Conservation (phyloP, 1,284 basidiomycete species). For the Ganoderma boninense region DNA sequence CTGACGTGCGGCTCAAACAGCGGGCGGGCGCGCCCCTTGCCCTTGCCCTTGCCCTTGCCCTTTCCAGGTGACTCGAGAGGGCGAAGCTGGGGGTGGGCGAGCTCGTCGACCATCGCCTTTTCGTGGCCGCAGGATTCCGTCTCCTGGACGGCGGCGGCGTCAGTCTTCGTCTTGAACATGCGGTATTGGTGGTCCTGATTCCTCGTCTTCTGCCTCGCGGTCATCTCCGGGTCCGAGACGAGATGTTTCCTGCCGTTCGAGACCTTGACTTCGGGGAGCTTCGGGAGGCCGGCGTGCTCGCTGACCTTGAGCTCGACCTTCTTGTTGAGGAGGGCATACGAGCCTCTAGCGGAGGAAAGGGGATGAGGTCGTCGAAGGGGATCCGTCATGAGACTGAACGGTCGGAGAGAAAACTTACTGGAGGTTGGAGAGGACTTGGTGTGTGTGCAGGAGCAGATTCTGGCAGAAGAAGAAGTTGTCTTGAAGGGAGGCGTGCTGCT, state of each 20-base stretch:
- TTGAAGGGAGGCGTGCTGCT: neutral
- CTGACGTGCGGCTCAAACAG: slow-evolving; percentile 16
- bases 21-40: neutral
- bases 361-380: neutral
- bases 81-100: neutral
- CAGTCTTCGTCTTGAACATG: slow-evolving; percentile 6
- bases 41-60: slow-evolving; percentile 9
- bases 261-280: slow-evolving; percentile 10
- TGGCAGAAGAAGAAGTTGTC: neutral
- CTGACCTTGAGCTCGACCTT: slow-evolving; percentile 5
- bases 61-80: neutral
- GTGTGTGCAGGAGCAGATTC: neutral
- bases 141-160: neutral
- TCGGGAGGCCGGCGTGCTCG: neutral
- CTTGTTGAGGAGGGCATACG: neutral
- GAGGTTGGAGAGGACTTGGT: neutral
- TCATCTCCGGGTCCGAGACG: neutral
- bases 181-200: neutral
- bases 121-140: neutral
- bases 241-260: slow-evolving; percentile 10
- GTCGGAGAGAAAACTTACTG: neutral
- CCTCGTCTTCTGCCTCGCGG: neutral
- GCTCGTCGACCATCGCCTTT: slow-evolving; percentile 5
- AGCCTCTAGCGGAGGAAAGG: neutral
- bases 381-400: neutral